Base-by-base conservation (phyloP, 1,284 basidiomycete species). In the Malassezia globosa region DNA sequence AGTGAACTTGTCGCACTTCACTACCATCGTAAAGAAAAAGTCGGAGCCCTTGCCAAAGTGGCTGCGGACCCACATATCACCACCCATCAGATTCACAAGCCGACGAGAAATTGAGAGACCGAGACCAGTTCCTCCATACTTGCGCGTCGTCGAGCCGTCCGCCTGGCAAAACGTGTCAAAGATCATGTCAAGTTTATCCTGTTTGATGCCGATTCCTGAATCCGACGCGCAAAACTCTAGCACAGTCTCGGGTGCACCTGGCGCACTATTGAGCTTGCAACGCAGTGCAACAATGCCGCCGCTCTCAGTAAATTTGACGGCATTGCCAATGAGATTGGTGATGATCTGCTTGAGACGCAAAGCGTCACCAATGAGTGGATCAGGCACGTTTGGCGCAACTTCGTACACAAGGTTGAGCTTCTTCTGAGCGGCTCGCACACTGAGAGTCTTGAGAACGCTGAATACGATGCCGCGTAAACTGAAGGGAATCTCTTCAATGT, bases 81-180 rank as follows among this genome's bases (percentile, higher is more conserved):
- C 94, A 63, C 86, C 82, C 94, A 99, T 99, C 59, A 97, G 82
- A 57, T 84, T 86, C 40, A 96, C 92, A 18, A 99, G 81, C 0
- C 92, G 83, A 66, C 96, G 69, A 33, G 74, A 75, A 52, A 75
- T 73, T 22, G 62, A 59, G 51, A 97, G 77, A n/a, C 92, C 94
- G 1, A 96, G 79, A 70, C 94, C 94, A 0, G 94, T 97, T 38
- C 92, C 92, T 58, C 92, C 92, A 64, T 96, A 96, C 78, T 96
- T 94, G 29, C 73, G 54, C 34, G 74, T 75, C 10, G 74, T 75
- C 14, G 74, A 75, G 7, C 74, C 94, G 76, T 97, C 94, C 0
- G 94, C 94, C 72, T 97, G 94, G 64, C 88, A 90, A 76, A 99
- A 99, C 4, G 94, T 97, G 72, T 99, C 92, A 74, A 97, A 99